Evolutionary conservation across 73 alveolate genomes (phyloP).

Genomic region (Uronychia binucleata): DNA sequence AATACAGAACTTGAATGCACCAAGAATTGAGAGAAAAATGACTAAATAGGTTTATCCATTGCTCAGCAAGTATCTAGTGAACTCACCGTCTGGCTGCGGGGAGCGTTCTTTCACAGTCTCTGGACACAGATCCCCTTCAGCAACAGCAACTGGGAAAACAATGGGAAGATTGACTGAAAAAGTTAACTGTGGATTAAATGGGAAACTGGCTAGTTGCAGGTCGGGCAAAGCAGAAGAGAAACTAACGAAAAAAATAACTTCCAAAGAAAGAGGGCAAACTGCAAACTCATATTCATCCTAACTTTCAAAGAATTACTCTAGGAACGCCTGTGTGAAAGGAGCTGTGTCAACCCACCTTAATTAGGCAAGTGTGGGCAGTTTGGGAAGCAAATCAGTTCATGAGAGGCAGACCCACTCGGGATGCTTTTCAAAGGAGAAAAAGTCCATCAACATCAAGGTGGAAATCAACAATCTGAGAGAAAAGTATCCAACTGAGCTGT

Average conservation of each 20-base stretch:
- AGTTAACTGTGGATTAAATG: too few relatives aligned
- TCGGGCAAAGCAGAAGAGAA: too few relatives aligned
- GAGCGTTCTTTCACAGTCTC: background rate
- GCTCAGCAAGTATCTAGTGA: background rate
- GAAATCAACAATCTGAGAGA: background rate
- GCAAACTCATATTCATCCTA: too few relatives aligned
- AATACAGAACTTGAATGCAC: background rate
- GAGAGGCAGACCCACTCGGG: too few relatives aligned
- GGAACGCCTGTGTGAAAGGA: background rate
- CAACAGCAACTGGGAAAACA: background rate
- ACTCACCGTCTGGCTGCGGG: background rate
- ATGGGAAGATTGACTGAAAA: too few relatives aligned
- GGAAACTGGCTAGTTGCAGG: too few relatives aligned
- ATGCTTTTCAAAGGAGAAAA: background rate
- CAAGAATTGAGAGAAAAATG: background rate
- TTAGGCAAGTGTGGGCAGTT: too few relatives aligned
- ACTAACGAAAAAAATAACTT: too few relatives aligned
- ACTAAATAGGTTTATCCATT: background rate
- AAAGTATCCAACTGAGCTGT: background rate
- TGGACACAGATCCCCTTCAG: background rate
- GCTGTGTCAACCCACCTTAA: too few relatives aligned
- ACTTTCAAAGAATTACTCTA: background rate
- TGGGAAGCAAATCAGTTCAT: too few relatives aligned
- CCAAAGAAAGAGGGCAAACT: too few relatives aligned
- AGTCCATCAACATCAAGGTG: background rate